phyloP scores from a whole-genome alignment of 1,284 basidiomycete species.

The Stygiomarasmius scandens region DNA sequence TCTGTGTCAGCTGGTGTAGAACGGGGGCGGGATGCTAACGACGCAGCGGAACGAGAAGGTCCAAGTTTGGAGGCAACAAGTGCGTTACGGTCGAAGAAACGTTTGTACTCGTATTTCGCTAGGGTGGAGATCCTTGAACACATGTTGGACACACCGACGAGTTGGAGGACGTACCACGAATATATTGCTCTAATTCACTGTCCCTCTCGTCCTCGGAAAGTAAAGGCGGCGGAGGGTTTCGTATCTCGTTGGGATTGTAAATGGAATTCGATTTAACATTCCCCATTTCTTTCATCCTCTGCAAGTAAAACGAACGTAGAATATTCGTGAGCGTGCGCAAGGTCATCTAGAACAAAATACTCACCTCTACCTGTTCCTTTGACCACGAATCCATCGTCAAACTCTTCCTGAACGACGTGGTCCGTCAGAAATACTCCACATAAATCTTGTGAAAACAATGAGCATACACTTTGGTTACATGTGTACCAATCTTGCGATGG shows the following conservation, averaged over 20 bases:
- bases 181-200: conserved; percentile 84
- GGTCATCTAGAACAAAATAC: conserved; percentile 11
- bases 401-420: conserved; percentile 73
- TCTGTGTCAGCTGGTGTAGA: conserved; percentile 5
- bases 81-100: conserved; percentile 55
- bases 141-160: neutral
- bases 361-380: conserved; percentile 82
- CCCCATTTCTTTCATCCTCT: conserved; percentile 76
- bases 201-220: conserved; percentile 79
- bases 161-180: conserved; percentile 58
- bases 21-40: conserved; percentile 21
- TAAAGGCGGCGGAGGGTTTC: conserved; percentile 79
- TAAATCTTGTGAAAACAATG: conserved; percentile 19
- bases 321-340: neutral
- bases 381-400: conserved; percentile 83
- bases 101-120: conserved; percentile 79
- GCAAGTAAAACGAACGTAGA: neutral
- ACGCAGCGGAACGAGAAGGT: conserved; percentile 46
- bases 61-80: conserved; percentile 49
- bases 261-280: conserved; percentile 75
- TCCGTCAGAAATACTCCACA: no score
- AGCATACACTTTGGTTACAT: conserved; percentile 81
- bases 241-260: conserved; percentile 77
- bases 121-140: neutral
- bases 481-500: conserved; percentile 87